Evolutionary conservation across 352 stramenopile genomes (phyloP).

Genomic region (Phytophthora cactorum): DNA sequence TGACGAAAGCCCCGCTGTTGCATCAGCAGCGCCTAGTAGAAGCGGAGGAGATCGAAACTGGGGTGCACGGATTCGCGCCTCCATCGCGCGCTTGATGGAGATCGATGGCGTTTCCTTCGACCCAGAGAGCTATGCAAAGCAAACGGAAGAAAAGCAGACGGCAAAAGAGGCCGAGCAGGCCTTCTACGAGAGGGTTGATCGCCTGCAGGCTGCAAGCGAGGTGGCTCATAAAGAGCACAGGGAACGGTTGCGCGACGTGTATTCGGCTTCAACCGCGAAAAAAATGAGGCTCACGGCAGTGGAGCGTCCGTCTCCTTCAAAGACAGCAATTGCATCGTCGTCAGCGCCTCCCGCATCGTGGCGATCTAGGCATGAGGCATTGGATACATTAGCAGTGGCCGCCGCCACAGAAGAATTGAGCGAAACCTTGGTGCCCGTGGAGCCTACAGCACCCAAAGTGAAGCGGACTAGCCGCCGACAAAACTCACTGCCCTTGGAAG

Average conservation of each 20-base stretch:
- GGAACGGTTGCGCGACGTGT: conserved; percentile 58
- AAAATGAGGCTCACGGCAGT: conserved; percentile 39
- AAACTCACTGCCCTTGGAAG: not conserved
- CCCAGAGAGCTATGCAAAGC: conserved; percentile 36
- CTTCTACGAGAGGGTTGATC: conserved; percentile 33
- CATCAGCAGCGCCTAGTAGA: not conserved
- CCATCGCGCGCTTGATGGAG: conserved; percentile 39
- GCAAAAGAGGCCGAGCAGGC: conserved; percentile 41
- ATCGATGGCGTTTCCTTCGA: conserved; percentile 33
- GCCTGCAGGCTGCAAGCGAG: conserved; percentile 22
- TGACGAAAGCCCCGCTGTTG: not conserved
- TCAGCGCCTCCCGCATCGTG: not conserved
- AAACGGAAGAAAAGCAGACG: conserved; percentile 23
- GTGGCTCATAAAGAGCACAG: conserved; percentile 63
- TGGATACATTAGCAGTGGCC: conserved; percentile 31
- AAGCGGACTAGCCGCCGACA: conserved; percentile 23
- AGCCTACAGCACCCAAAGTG: conserved; percentile 12
- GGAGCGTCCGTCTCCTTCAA: not conserved
- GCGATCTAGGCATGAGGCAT: conserved; percentile 23
- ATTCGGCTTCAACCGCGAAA: conserved; percentile 45
- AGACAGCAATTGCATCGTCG: not conserved
- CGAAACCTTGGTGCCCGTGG: not conserved
- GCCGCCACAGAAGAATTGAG: conserved; percentile 17
- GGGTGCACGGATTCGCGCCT: conserved; percentile 29
- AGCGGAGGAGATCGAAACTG: conserved; percentile 22